Evolutionary conservation across 2,329 filamentous ascomycete genomes (phyloP).

Genomic region (Fusarium sp.): DNA sequence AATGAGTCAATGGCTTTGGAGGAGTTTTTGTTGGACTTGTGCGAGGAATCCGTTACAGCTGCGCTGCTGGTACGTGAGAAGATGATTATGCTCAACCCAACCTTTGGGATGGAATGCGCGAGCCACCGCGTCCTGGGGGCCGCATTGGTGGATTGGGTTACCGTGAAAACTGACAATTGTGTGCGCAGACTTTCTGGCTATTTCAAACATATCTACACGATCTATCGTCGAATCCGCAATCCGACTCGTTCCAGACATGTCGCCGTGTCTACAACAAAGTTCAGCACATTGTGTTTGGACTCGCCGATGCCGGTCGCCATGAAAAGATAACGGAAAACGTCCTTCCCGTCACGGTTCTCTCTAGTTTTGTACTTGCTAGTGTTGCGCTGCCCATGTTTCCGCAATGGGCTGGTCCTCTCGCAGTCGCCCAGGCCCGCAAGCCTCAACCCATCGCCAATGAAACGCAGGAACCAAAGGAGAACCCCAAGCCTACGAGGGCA

Average conservation of each 20-base stretch:
- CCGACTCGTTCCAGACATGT: conserved; percentile 83
- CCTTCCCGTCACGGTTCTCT: conserved; percentile 81
- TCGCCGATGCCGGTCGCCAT: conserved; percentile 73
- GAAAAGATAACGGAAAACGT: conserved; percentile 86
- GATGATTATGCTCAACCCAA: not conserved
- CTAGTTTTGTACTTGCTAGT: conserved; percentile 82
- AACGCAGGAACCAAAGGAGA: conserved; percentile 54
- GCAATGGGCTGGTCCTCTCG: conserved; percentile 82
- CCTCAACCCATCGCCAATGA: conserved; percentile 61
- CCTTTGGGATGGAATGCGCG: conserved; percentile 15
- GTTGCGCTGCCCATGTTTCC: conserved; percentile 80
- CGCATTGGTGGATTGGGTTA: not conserved
- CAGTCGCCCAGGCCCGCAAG: conserved; percentile 83
- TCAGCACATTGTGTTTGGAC: conserved; percentile 86
- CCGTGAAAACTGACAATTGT: conserved; percentile 31
- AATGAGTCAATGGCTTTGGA: conserved; percentile 93
- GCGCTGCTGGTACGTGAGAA: conserved; percentile 75
- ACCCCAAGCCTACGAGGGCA: conserved; percentile 65
- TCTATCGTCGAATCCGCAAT: conserved; percentile 78
- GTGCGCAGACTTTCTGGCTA: conserved; percentile 82
- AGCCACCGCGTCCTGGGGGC: conserved; percentile 11
- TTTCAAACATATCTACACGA: conserved; percentile 91
- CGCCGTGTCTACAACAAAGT: conserved; percentile 88
- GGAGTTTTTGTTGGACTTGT: conserved; percentile 86
- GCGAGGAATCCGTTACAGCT: conserved; percentile 87